Evolutionary conservation across 352 stramenopile species (phyloP).

Genomic region (Phytopythium aichiense): DNA sequence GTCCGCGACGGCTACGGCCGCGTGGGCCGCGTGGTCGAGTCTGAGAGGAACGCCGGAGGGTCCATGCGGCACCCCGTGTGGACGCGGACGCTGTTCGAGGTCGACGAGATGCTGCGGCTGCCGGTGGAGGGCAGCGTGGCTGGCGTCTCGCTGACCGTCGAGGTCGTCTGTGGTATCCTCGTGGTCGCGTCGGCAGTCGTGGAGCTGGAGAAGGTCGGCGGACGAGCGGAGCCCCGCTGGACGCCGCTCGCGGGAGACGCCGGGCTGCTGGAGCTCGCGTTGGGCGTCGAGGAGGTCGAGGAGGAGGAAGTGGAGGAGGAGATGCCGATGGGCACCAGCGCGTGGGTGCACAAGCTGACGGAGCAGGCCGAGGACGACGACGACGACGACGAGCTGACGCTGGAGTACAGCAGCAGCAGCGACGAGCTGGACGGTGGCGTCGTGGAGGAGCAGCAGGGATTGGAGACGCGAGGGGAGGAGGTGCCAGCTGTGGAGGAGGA

Average conservation of each 20-base stretch:
- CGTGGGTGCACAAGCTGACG: neutral
- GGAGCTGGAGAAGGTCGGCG: conserved; percentile 16
- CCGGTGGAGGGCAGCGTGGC: conserved; percentile 13
- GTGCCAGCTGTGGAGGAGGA: neutral
- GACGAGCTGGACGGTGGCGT: neutral
- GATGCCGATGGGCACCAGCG: neutral
- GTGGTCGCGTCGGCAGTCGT: conserved; percentile 37
- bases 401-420: conserved; percentile 7
- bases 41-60: conserved; percentile 31
- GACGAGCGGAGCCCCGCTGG: conserved; percentile 30
- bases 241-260: conserved; percentile 32
- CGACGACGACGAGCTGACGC: neutral
- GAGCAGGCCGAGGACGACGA: neutral
- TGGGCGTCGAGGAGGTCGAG: conserved; percentile 28
- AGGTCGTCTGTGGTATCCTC: conserved; percentile 50
- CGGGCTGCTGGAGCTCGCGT: conserved; percentile 42
- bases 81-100: conserved; percentile 15
- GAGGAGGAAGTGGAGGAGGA: conserved; percentile 11
- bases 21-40: conserved; percentile 37
- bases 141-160: conserved; percentile 43
- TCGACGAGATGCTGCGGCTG: conserved; percentile 25
- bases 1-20: neutral
- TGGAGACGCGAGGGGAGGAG: neutral
- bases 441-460: neutral
- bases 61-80: conserved; percentile 42